Evolutionary conservation across 1,284 basidiomycete genomes (phyloP).

Genomic region (Agaricales sp.): DNA sequence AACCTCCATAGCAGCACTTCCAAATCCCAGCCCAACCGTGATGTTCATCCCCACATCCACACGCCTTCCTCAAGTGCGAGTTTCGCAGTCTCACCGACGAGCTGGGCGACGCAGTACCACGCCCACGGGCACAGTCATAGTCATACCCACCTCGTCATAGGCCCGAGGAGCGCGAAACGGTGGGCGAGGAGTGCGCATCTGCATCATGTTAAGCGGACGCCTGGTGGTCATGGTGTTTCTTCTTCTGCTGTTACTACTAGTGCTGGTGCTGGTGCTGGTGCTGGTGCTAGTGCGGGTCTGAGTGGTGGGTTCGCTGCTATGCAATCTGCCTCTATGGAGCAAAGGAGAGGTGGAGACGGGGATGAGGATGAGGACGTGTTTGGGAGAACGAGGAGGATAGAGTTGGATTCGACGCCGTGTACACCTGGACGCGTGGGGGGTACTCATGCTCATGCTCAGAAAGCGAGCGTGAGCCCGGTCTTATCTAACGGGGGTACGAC

Average conservation of each 20-base stretch:
- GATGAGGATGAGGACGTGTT: not conserved
- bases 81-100: too few relatives aligned
- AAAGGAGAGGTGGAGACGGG: not conserved
- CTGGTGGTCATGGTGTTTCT: not conserved
- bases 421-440: slow-evolving; percentile 8
- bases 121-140: too few relatives aligned
- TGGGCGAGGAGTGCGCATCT: slow-evolving; percentile 66
- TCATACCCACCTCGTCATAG: not conserved
- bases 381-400: not conserved
- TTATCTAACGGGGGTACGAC: too few relatives aligned
- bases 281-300: too few relatives aligned
- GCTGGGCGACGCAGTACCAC: too few relatives aligned
- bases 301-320: too few relatives aligned
- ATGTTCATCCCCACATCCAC: too few relatives aligned
- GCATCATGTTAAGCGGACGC: slow-evolving; percentile 43
- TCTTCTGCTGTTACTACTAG: not conserved
- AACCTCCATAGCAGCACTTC: too few relatives aligned
- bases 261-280: not conserved
- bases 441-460: slow-evolving; percentile 8
- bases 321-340: too few relatives aligned
- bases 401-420: not conserved
- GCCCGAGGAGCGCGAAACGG: slow-evolving; percentile 24
- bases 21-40: too few relatives aligned
- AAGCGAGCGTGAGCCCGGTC: slow-evolving; percentile 4
- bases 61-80: too few relatives aligned